Base-by-base conservation (phyloP, 176 grass and related monocot species). In the Tuctoria greenei region DNA sequence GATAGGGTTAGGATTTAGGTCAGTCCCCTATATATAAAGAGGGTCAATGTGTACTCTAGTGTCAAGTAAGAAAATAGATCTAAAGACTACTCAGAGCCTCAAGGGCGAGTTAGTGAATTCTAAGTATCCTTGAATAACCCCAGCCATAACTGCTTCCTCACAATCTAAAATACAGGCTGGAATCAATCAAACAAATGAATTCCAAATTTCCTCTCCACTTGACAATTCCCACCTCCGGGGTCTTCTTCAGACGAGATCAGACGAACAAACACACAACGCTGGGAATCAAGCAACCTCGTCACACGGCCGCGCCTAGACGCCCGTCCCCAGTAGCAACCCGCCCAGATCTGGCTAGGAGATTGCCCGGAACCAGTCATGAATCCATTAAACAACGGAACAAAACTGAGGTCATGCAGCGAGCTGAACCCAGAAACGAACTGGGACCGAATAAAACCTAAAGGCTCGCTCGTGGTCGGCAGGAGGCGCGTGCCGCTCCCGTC, bases 321-420 rank as follows among this genome's bases (percentile, higher is more conserved):
- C 23, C 10, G 24, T 13, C 10, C 10, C 57, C 25, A 6, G 15
- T 20, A 61, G 15, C 2, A 61, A 57, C 9, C 11, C 1, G 5
- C 7, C 17, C 57, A 75, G 57, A 75, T 75, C 73, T 75, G 39
- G 56, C 39, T 61, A 14, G 9, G 41, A 25, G 40, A 10, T 28
- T n/a, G n/a, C 18, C 56, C 4, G 18, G 40, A 31, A 24, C 9
- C 39, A 35, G 25, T 56, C 10, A 62, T 2, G 25, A 49, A 28
- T 10, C 8, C 9, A 4, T 44, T 60, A 25, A 42, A 24, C 15
- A 12, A 10, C 24, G 38, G 55, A 60, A 17, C 18, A 20, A 21
- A n/a, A 34, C 10, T 25, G 4, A 42, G 13, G 16, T 13, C 14
- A n/a, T 10, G 26, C 26, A 14, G 26, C 25, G 18, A 14, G 13